Conservation (phyloP, 257 asterid species). For the Euphrasia confusa region DNA sequence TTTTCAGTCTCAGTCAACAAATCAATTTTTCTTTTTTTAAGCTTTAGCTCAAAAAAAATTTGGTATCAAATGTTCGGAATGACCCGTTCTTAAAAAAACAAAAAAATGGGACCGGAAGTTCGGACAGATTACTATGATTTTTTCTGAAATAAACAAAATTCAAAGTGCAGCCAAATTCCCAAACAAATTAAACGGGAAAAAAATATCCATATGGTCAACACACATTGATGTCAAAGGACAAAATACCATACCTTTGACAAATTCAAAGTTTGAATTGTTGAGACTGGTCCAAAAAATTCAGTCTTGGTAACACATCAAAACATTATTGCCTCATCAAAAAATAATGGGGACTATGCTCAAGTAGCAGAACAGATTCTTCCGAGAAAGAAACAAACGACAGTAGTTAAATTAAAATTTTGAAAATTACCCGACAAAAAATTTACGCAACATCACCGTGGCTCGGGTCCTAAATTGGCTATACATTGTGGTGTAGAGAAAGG, state of each 20-base stretch:
- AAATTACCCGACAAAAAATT: not conserved
- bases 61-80: too few relatives aligned
- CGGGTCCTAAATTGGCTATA: conserved; percentile 7
- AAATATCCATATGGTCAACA: not conserved
- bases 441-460: not conserved
- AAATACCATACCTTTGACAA: not conserved
- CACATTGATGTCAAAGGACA: not conserved
- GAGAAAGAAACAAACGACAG: not conserved
- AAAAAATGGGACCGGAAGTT: too few relatives aligned
- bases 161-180: too few relatives aligned
- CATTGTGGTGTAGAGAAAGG: not conserved
- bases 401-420: not conserved
- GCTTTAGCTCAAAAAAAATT: too few relatives aligned
- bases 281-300: not conserved
- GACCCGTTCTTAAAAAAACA: too few relatives aligned
- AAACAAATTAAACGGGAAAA: not conserved
- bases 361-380: not conserved
- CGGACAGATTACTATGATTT: too few relatives aligned
- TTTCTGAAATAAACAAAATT: too few relatives aligned
- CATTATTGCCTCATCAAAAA: conserved; percentile 4
- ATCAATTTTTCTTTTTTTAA: too few relatives aligned
- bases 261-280: not conserved
- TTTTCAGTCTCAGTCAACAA: too few relatives aligned
- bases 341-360: not conserved
- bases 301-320: conserved; percentile 1